Conservation (phyloP, 2,329 filamentous ascomycete genomes). For the Huntiella savannae region DNA sequence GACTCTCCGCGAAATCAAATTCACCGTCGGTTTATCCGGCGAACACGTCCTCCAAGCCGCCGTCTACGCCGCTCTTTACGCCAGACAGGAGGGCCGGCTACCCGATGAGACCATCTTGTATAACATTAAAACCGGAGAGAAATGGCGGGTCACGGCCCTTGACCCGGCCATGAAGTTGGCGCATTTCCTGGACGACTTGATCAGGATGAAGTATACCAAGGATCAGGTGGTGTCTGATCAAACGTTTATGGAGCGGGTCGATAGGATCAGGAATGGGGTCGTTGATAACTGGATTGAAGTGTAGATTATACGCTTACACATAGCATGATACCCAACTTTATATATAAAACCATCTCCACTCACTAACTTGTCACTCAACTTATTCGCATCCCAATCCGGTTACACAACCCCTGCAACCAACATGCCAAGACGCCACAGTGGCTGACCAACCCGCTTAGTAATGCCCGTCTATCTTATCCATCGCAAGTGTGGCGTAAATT, state of each 20-base stretch:
- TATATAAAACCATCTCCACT: no score
- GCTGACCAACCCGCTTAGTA: not conserved
- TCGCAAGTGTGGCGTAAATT: not conserved
- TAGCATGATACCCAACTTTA: no score
- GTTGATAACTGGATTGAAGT: no score
- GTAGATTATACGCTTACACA: no score
- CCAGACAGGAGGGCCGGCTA: slow-evolving; percentile 9
- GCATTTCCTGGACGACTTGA: slow-evolving; percentile 12
- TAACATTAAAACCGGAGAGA: slow-evolving; percentile 16
- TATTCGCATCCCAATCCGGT: no score
- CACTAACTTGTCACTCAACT: no score
- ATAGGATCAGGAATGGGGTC: not conserved
- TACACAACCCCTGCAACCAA: no score
- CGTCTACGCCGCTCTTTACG: slow-evolving; percentile 15
- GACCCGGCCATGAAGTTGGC: slow-evolving; percentile 2
- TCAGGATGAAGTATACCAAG: slow-evolving; percentile 14
- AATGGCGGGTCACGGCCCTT: slow-evolving; percentile 13
- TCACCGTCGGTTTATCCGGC: slow-evolving; percentile 15
- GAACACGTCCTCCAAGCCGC: slow-evolving; percentile 16
- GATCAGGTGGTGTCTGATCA: slow-evolving; percentile 4
- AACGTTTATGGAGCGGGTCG: slow-evolving; percentile 10
- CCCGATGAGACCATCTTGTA: slow-evolving; percentile 14
- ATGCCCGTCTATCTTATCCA: not conserved
- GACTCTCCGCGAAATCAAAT: slow-evolving; percentile 18
- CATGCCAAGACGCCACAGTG: not conserved